Percentiles rank a stretch among this genome's conserved stretches.
These are phyloP conservation scores for Saksenaea vasiformis DNA, from an alignment of 371 early-diverging fungal species.

Conservation along the genomic window DNA sequence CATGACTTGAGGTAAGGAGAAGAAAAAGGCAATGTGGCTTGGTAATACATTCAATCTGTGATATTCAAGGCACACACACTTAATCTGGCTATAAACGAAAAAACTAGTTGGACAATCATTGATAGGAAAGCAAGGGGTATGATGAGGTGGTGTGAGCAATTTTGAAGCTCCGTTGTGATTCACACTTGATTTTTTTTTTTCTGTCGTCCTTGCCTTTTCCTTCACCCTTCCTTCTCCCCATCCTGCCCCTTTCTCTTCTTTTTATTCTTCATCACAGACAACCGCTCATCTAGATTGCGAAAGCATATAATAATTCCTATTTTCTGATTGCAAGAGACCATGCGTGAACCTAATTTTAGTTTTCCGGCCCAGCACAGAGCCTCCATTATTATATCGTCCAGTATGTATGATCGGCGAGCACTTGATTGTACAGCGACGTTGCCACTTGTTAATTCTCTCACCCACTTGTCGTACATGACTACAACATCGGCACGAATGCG, in stretches of 20 bases:
- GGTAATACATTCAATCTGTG: neutral
- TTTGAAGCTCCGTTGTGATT: conserved; percentile 6
- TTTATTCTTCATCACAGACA: conserved; percentile 4
- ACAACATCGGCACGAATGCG: conserved; percentile 78
- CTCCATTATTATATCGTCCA: conserved; percentile 73
- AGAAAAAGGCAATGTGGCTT: neutral
- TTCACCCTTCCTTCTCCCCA: conserved; percentile 6
- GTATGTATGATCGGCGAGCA: conserved; percentile 85
- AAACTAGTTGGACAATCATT: neutral
- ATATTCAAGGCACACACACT: neutral
- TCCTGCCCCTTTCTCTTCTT: conserved; percentile 5
- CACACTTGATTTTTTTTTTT: conserved; percentile 1
- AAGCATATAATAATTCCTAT: neutral
- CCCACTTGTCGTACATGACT: conserved; percentile 81
- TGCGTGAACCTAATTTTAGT: conserved; percentile 82
- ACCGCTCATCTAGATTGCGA: neutral
- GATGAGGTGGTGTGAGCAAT: conserved; percentile 6
- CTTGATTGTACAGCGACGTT: conserved; percentile 84
- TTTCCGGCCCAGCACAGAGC: conserved; percentile 74
- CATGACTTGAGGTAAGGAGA: neutral
- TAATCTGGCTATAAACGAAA: conserved; percentile 3
- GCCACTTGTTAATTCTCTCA: conserved; percentile 82
- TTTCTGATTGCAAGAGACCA: conserved; percentile 18
- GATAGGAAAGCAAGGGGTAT: conserved; percentile 5
- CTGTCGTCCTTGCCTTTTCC: conserved; percentile 5